Base-by-base conservation (phyloP, 2,329 filamentous ascomycete genomes). In the Macrophomina phaseolina region DNA sequence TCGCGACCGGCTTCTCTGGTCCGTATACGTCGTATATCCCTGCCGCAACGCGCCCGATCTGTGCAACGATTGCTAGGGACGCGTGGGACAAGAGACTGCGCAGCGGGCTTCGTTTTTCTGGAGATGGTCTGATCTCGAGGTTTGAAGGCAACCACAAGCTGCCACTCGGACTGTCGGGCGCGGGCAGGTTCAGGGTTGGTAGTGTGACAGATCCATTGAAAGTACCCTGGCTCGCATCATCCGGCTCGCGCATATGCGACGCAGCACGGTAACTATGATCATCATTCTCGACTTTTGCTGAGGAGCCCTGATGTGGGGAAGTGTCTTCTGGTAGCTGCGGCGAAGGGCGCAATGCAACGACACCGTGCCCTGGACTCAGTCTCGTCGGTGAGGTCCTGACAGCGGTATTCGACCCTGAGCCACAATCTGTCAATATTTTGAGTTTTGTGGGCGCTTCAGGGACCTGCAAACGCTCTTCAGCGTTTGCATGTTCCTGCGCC, bases 1-100 rank as follows among this genome's bases (percentile, higher is more conserved):
- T 56, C 7, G 71, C 67, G 18, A 78, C 72, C 12, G 71, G 71
- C 42, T 69, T 73, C 64, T 78, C 76, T n/a, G 72, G 70, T 5
- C 75, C 75, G 67, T 74, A 74, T 4, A 28, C 36, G 18, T 55
- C 49, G 51, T 56, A 56, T 28, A 65, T 4, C 16, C 51, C 51
- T 16, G 51, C 14, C 11, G 51, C 49, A 8, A 65, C 49, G 14
- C 40, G 28, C 9, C 40, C 30, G 14, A 56, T 34, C 51, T 65
- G 63, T 12, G 63, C 16, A 7, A 65, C 5, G 18, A 38, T n/a
- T 5, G 63, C 63, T 32, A 5, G 36, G 8, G 63, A 16, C 5
- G 51, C 63, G 49, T 65, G 63, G 4, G 49, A 65, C 7, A 65
- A 6, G 8, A 65, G 42, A 23, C 46, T 34, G 38, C 12, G 6